Conservation (phyloP, 768 basidiomycete species). For the Auricularia sp. region DNA sequence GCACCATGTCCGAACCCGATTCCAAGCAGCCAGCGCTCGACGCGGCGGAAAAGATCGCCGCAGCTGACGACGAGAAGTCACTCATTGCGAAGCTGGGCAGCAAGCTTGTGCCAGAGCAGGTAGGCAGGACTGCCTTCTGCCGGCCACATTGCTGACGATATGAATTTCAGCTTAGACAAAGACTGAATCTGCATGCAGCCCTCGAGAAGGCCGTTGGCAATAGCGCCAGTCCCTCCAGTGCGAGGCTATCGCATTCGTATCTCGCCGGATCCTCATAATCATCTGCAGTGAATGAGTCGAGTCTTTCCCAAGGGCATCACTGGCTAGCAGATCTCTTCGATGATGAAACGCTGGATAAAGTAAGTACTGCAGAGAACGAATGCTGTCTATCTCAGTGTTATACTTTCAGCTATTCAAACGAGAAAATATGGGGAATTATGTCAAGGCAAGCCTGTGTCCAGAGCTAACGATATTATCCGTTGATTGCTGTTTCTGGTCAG, state of each 20-base stretch:
- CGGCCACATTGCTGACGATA: neutral
- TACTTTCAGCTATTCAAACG: slow-evolving; percentile 19
- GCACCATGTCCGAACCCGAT: neutral
- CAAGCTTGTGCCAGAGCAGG: neutral
- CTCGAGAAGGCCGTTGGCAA: neutral
- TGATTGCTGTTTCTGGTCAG: slow-evolving; percentile 9
- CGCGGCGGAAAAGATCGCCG: neutral
- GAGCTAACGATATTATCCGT: too few species aligned
- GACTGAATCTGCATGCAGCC: neutral
- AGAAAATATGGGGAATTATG: slow-evolving; percentile 19
- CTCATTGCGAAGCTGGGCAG: neutral
- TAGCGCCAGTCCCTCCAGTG: neutral
- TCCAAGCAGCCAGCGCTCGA: neutral
- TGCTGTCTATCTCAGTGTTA: too few species aligned
- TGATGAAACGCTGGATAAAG: slow-evolving; percentile 20
- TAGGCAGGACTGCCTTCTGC: neutral
- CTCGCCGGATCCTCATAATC: neutral
- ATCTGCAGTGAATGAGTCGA: neutral
- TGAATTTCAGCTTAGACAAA: neutral
- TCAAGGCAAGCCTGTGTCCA: neutral
- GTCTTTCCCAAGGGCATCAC: neutral
- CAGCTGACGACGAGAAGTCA: neutral
- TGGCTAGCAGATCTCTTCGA: slow-evolving; percentile 5
- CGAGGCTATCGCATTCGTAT: neutral
- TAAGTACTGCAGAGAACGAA: slow-evolving; percentile 5